Evolutionary conservation across 2,329 filamentous ascomycete species (phyloP).

Genomic region (Sporothrix mexicana): DNA sequence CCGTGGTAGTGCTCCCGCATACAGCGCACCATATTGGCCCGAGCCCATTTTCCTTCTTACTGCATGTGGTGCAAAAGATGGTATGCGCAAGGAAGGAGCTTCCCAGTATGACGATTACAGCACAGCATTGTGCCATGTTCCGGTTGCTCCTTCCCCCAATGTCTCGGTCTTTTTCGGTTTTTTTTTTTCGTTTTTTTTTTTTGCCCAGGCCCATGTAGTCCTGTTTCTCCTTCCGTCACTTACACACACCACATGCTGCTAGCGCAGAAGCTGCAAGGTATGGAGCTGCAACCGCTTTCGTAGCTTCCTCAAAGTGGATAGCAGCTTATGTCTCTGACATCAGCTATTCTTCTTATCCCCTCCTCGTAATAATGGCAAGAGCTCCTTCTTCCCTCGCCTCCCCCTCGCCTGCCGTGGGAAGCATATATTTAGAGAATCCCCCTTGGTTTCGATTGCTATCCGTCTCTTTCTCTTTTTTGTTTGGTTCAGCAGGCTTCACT

Average conservation of each 20-base stretch:
- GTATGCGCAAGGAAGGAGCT: constrained; percentile 6
- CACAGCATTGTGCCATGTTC: not conserved
- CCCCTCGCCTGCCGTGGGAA: constrained; percentile 18
- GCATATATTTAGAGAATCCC: constrained; percentile 24
- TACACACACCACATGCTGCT: constrained; percentile 26
- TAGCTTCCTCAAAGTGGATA: constrained; percentile 29
- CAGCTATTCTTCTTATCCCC: constrained; percentile 25
- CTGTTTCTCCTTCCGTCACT: constrained; percentile 22
- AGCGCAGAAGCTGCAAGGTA: constrained; percentile 9
- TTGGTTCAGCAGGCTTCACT: constrained; percentile 1
- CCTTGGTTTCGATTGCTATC: not conserved
- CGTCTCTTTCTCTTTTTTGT: constrained; percentile 8
- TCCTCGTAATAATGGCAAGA: constrained; percentile 11
- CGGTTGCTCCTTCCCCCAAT: not conserved
- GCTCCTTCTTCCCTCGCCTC: constrained; percentile 20
- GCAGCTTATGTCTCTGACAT: constrained; percentile 30
- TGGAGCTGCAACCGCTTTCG: constrained; percentile 25
- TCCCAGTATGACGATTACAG: constrained; percentile 8
- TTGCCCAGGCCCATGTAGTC: not conserved
- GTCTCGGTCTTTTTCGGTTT: not conserved
- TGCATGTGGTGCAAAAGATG: constrained; percentile 13
- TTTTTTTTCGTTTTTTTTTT: not conserved
- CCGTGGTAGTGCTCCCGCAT: not conserved
- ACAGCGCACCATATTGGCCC: constrained; percentile 8
- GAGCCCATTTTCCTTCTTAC: not conserved